Percentiles rank a stretch among this genome's conserved stretches.
Conservation (phyloP, 202 grass and related monocot genomes). For the Setaria italica region DNA sequence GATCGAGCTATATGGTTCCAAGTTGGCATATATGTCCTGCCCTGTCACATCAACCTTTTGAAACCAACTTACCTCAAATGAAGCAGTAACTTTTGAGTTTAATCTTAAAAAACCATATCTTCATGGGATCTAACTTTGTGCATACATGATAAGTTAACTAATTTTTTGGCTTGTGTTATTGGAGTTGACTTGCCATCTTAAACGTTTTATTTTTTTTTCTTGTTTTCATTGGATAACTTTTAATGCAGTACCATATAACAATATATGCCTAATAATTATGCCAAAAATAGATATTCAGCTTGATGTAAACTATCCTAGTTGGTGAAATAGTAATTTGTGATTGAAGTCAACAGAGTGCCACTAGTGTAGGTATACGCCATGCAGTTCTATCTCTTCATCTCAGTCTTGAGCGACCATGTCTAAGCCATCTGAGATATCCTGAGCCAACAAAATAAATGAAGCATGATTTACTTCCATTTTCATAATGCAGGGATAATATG, state of each 20-base stretch:
- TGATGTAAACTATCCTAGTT: constrained; percentile 23
- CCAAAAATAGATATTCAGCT: background rate
- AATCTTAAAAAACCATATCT: background rate
- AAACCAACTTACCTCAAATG: background rate
- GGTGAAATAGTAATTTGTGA: background rate
- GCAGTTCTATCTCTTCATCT: background rate
- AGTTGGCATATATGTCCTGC: background rate
- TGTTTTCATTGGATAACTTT: background rate
- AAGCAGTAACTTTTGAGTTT: background rate
- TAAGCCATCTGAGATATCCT: constrained; percentile 25
- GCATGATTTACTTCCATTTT: constrained; percentile 15
- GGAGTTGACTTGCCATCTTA: background rate
- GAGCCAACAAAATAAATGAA: background rate
- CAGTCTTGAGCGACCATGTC: background rate
- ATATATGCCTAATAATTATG: background rate
- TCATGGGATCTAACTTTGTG: background rate
- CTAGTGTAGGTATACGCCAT: constrained; percentile 27
- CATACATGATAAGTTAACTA: background rate
- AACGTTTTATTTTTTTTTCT: background rate
- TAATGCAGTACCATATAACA: background rate
- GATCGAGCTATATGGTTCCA: constrained; percentile 3
- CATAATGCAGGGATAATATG: background rate
- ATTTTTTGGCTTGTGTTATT: background rate
- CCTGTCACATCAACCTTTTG: constrained; percentile 25
- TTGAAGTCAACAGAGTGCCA: background rate